Base-by-base conservation (phyloP, 1,284 basidiomycete genomes). In the Exobasidium cylindrosporum region DNA sequence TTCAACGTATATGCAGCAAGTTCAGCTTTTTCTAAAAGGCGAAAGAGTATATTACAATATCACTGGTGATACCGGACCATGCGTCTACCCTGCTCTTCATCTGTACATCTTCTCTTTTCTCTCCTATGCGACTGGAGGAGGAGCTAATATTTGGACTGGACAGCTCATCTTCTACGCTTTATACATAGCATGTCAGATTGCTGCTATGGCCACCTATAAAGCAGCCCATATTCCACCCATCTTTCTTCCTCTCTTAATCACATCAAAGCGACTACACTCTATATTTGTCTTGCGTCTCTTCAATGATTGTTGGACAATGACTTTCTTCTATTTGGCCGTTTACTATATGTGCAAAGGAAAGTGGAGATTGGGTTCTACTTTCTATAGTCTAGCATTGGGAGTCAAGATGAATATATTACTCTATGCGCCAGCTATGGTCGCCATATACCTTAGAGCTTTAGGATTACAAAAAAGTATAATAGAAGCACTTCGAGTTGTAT, bases 351-450 rank as follows among this genome's bases (percentile, higher is more conserved):
- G 87, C 86, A 77, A 79, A n/a, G 84, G 84, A 21, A 81, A 83
- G 54, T 88, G 89, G 76, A 84, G 84, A 45, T 53, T 86, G 2
- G 90, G 87, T 0, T 85, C 86, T 14, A 69, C 89, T 35, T 76
- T 92, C 2, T 89, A 88, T 68, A 96, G 94, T 69, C 80, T 87
- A 6, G 93, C 92, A 0, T 81, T 98, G 3, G 93, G 92, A 1
- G 85, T 97, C 69, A 99, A 99, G 82, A 98, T 99, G 96, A 96
- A 91, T 49, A 87, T 89, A 40, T 82, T 98, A 17, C 85, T 98
- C n/a, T 96, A 93, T 82, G 82, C 97, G 1, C 95, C 95, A 1
- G 81, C 74, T n/a, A 63, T 75, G 23, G 92, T 89, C 3, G 83
- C 96, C 4, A 82, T 94, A 6, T 87, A 94, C 13, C 73, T 72